Base-by-base conservation (phyloP, 495 filamentous ascomycete genomes). In the Lepidopterella palustris region DNA sequence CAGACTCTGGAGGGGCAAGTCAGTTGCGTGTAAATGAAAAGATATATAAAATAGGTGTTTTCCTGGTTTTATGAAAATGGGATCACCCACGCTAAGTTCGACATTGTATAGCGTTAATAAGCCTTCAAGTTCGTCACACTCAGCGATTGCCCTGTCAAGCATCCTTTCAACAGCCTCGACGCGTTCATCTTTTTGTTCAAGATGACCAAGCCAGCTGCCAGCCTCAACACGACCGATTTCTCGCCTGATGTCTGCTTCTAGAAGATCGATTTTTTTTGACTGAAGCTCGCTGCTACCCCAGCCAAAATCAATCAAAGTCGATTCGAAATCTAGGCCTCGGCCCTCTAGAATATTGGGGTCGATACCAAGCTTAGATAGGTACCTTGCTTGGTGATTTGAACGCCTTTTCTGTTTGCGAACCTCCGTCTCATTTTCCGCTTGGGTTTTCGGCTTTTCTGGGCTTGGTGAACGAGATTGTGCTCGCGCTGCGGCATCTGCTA, bases 41-140 rank as follows among this genome's bases (percentile, higher is more conserved):
- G 4, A 9, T 26, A 15, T 50, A 8, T 9, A 18, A 11, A 51
- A 24, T n/a, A n/a, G n/a, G n/a, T 6, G 18, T 5, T 29, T n/a
- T 23, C 20, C 21, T 11, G 13, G 21, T 2, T 47, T 50, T 31
- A 23, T 13, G 4, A 13, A 13, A 42, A 40, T 26, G 15, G 47
- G 42, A 25, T 1, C 40, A 82, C 89, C 78, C 79, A 95, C 90
- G 59, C 89, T 89, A 49, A 98, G 74, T 74, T 98, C 93, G 6
- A 96, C 93, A 39, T 87, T 87, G 73, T 98, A 98, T 27, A 98
- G 76, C 0, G 92, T 97, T 47, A 98, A 74, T 45, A 97, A 76
- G 57, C 92, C 90, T 68, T 98, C 93, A 35, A 98, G 78, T 73
- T 97, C 92, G 55, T 98, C 93, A 64, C 93, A 97, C 73, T 98